phyloP scores from a whole-genome alignment of 306 rosid species.

The Argentina anserina region DNA sequence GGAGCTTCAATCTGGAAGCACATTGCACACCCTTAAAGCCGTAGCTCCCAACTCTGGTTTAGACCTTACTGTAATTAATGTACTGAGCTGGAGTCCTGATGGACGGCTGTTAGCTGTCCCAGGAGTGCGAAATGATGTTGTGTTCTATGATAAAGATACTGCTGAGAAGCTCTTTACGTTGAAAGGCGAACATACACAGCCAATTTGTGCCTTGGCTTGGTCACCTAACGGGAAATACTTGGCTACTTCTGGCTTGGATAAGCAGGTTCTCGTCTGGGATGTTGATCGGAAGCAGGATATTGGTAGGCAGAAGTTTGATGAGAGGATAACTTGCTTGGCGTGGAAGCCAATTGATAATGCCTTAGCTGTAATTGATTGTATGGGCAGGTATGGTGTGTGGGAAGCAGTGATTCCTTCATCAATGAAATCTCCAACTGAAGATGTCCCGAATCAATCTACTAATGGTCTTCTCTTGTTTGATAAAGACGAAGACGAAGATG shows the following conservation, averaged over 20 bases:
- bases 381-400: conserved; percentile 91
- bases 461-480: conserved; percentile 79
- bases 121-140: conserved; percentile 81
- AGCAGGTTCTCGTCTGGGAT: conserved; percentile 94
- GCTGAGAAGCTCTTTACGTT: conserved; percentile 77
- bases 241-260: conserved; percentile 84
- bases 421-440: conserved; percentile 92
- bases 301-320: conserved; percentile 87
- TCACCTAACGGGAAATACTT: conserved; percentile 92
- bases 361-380: conserved; percentile 73
- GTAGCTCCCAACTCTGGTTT: conserved; percentile 69
- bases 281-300: conserved; percentile 74
- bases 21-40: conserved; percentile 67
- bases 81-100: conserved; percentile 92
- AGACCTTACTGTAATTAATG: conserved; percentile 62
- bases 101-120: conserved; percentile 84
- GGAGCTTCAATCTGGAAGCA: conserved; percentile 80
- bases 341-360: conserved; percentile 90
- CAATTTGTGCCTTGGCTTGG: conserved; percentile 88
- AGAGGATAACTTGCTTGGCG: conserved; percentile 69
- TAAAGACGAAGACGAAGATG: conserved; percentile 75
- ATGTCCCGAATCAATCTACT: conserved; percentile 55
- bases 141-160: conserved; percentile 88
- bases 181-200: conserved; percentile 75
- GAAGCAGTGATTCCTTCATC: conserved; percentile 86